phyloP scores from a whole-genome alignment of 2,329 filamentous ascomycete genomes.

The Fusarium praegraminearum region DNA sequence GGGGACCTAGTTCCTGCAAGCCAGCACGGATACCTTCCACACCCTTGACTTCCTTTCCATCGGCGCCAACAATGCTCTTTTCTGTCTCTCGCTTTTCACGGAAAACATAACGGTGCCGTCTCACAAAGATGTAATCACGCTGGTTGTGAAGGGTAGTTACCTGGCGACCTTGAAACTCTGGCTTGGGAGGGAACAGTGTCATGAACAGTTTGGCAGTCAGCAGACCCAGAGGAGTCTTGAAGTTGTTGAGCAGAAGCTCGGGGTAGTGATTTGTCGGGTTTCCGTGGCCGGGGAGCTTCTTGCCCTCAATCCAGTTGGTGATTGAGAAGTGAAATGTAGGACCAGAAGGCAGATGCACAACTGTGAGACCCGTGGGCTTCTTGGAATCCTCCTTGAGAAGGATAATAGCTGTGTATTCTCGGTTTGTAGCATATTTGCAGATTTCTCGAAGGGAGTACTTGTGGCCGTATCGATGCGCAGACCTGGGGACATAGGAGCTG shows the following conservation, averaged over 20 bases:
- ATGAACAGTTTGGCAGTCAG: constrained; percentile 86
- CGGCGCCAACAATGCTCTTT: constrained; percentile 83
- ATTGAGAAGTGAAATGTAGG: constrained; percentile 95
- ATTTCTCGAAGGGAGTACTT: constrained; percentile 96
- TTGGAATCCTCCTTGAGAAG: constrained; percentile 93
- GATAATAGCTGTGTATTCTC: constrained; percentile 85
- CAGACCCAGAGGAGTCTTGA: constrained; percentile 90
- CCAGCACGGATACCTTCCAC: constrained; percentile 88
- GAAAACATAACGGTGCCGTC: constrained; percentile 92
- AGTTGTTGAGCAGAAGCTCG: constrained; percentile 92
- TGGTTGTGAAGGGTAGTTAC: constrained; percentile 95
- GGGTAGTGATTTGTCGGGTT: constrained; percentile 91
- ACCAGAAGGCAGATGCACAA: constrained; percentile 85
- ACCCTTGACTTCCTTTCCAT: constrained; percentile 86
- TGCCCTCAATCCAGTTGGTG: constrained; percentile 89
- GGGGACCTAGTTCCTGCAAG: constrained; percentile 88
- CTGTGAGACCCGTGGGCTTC: constrained; percentile 81
- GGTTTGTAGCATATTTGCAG: constrained; percentile 82
- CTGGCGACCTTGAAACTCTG: constrained; percentile 87
- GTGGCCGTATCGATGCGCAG: constrained; percentile 83
- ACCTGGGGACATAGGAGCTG: constrained; percentile 86
- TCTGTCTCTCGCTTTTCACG: constrained; percentile 88
- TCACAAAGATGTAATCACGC: constrained; percentile 94
- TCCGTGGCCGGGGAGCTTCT: constrained; percentile 87
- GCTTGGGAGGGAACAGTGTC: constrained; percentile 72